These are phyloP conservation scores for Chimonanthus praecox DNA, from an alignment of 164 flowering plant species.

Conservation along the genomic window DNA sequence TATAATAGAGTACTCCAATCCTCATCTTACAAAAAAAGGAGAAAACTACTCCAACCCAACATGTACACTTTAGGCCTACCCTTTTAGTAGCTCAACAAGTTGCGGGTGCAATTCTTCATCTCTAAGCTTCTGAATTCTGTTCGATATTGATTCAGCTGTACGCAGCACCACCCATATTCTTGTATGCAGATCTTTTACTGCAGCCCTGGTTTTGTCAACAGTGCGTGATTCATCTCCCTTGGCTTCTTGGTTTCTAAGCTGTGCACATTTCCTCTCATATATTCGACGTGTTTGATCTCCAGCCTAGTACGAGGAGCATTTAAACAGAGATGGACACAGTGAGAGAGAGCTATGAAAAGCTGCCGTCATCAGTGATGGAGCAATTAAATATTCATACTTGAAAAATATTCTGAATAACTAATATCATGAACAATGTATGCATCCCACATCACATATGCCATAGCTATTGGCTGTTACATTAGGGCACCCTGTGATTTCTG, in stretches of 20 bases:
- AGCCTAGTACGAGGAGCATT: constrained; percentile 34
- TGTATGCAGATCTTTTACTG: constrained; percentile 78
- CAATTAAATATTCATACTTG: too few species aligned
- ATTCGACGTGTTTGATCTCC: constrained; percentile 67
- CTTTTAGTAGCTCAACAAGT: constrained; percentile 69
- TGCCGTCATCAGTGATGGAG: too few species aligned
- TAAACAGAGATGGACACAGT: neutral
- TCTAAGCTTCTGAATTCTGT: constrained; percentile 65
- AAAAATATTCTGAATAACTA: too few species aligned
- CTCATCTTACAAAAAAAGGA: too few species aligned
- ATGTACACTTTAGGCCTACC: constrained; percentile 38
- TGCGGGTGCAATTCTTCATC: constrained; percentile 93
- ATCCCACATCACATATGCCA: too few species aligned
- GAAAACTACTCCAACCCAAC: neutral
- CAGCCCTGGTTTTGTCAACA: constrained; percentile 69
- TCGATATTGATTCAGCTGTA: constrained; percentile 79
- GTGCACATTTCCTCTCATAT: constrained; percentile 66
- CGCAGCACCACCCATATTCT: constrained; percentile 76
- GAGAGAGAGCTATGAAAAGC: too few species aligned
- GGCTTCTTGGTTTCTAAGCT: constrained; percentile 56
- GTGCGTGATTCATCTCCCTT: constrained; percentile 52
- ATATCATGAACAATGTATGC: too few species aligned
- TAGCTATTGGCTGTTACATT: too few species aligned
- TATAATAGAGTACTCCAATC: neutral
- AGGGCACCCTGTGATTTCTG: too few species aligned